phyloP scores from a whole-genome alignment of 257 asterid species.

The Solanum chiquidenum region DNA sequence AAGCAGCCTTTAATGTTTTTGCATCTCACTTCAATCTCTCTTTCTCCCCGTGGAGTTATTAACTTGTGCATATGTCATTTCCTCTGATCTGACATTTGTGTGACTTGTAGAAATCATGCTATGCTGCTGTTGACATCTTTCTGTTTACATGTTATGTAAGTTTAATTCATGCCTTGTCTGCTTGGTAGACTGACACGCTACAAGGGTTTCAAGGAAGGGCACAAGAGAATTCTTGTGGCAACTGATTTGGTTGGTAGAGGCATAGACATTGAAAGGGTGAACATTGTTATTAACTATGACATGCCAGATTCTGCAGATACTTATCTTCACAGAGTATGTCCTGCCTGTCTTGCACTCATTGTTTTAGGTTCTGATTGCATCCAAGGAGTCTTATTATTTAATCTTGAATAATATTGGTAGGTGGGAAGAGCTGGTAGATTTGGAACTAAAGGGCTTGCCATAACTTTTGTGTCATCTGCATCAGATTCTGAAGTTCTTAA shows the following conservation, averaged over 20 bases:
- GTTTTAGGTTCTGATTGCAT: background rate
- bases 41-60: background rate
- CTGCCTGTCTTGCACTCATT: background rate
- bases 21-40: background rate
- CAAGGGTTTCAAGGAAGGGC: conserved; percentile 90
- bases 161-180: background rate
- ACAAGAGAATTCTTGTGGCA: conserved; percentile 87
- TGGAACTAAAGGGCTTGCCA: conserved; percentile 93
- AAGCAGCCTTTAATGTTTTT: background rate
- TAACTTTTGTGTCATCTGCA: conserved; percentile 83
- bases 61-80: background rate
- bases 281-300: conserved; percentile 87
- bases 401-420: conserved; percentile 15
- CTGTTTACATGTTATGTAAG: background rate
- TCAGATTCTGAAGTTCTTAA: conserved; percentile 90
- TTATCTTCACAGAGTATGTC: conserved; percentile 72
- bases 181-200: conserved; percentile 60
- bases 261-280: conserved; percentile 84
- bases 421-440: conserved; percentile 97
- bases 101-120: background rate
- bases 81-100: background rate
- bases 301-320: conserved; percentile 97
- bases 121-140: background rate
- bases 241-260: conserved; percentile 96
- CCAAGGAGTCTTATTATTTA: background rate